These are phyloP conservation scores for Mucor indicus DNA, from an alignment of 371 early-diverging fungal species.

Conservation along the genomic window DNA sequence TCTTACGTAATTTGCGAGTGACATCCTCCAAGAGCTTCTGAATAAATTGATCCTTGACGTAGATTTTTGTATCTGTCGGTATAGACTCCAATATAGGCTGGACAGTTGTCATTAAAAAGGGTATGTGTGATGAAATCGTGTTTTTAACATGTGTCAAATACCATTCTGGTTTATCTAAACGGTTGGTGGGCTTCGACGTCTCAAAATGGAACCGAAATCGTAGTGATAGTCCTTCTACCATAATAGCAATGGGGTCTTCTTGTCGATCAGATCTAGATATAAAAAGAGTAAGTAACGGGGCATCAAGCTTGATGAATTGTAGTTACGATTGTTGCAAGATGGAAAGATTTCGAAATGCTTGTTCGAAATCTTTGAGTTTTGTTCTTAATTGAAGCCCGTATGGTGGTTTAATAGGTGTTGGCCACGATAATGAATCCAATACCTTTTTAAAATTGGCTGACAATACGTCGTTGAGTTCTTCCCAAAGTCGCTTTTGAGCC, in stretches of 20 bases:
- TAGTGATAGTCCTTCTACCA: conserved; percentile 63
- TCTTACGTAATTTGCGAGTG: conserved; percentile 57
- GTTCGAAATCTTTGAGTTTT: conserved; percentile 38
- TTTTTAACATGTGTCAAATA: conserved; percentile 70
- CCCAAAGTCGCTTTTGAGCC: conserved; percentile 26
- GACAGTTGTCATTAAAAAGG: conserved; percentile 31
- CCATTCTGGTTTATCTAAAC: conserved; percentile 90
- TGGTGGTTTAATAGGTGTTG: conserved; percentile 44
- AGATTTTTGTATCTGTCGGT: conserved; percentile 1
- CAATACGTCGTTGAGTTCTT: conserved; percentile 37
- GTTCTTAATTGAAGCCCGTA: conserved; percentile 32
- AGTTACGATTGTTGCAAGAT: conserved; percentile 46
- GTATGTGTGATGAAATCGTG: conserved; percentile 44
- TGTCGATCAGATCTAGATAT: background rate
- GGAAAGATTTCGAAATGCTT: conserved; percentile 38
- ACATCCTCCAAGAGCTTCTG: conserved; percentile 59
- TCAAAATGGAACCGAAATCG: conserved; percentile 83
- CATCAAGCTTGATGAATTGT: background rate
- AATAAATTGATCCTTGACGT: conserved; percentile 69
- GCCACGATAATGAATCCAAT: conserved; percentile 52
- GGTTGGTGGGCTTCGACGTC: conserved; percentile 72
- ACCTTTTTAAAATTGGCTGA: conserved; percentile 43
- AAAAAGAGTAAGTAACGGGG: background rate
- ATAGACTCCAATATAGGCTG: conserved; percentile 37
- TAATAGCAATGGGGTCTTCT: conserved; percentile 49